Evolutionary conservation across 2,329 filamentous ascomycete genomes (phyloP), one percentile per base, ranked within the genome.

Genomic region (Trichoderma simmonsii): DNA sequence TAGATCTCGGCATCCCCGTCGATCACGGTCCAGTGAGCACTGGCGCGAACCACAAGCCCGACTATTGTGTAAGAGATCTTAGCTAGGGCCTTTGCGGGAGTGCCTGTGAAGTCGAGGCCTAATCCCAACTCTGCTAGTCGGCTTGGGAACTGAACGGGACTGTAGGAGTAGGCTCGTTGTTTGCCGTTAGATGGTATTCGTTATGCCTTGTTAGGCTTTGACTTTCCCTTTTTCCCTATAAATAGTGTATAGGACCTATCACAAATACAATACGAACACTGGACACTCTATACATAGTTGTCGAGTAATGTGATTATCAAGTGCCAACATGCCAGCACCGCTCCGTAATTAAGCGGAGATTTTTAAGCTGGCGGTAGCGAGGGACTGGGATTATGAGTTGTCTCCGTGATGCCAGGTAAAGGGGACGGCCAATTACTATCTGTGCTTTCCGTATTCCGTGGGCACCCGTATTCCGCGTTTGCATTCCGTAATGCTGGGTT

Each of bases 1-100:
- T 62, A 62, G 66, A 70, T 70, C 66, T 70, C 66, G 66, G 66
- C 28, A 62, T 70, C 36, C 57, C 54, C 39, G 66, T 70, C 56
- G 66, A 70, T 70, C 66, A 54, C 66, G 28, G 57, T 59, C 56
- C 24, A 21, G 64, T 21, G 51, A 48, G 56, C 65, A 56, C 56
- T 54, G 66, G 66, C 66, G 57, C 66, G 57, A 36, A 62, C 43
- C 14, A 24, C 9, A 60, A 56, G 51, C 32, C 32, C 63, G 26
- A 34, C 63, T 66, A 15, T 54, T 54, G 48, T 24, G n/a, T 28
- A 24, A 11, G 9, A 60, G 26, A 51, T 61, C 57, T 62, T 61
- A 4, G 43, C 34, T 32, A 26, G 57, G 28, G 36, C 18, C 14
- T 3, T 54, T 32, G 14, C 39, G 36, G 21, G 36, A 62, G 39